These are phyloP conservation scores for Amauroascus verrucosus DNA, from an alignment of 2,329 filamentous ascomycete genomes.

Conservation along the genomic window DNA sequence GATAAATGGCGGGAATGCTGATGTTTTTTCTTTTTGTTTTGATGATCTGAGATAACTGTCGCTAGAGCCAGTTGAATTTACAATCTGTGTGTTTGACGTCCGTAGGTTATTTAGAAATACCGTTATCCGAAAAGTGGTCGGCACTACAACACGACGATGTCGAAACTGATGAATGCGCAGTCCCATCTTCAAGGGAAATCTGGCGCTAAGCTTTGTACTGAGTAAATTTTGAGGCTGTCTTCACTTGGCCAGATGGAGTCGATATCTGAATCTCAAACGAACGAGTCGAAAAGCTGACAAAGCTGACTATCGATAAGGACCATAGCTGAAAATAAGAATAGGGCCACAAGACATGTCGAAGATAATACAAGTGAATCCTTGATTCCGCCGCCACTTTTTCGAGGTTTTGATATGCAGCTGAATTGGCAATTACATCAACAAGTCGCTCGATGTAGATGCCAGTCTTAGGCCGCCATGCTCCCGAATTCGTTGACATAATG, in stretches of 20 bases:
- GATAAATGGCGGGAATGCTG: background rate
- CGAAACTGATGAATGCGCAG: constrained; percentile 6
- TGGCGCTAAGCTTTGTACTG: constrained; percentile 8
- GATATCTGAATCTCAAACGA: constrained; percentile 33
- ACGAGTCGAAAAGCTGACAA: constrained; percentile 25
- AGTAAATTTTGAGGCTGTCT: constrained; percentile 4
- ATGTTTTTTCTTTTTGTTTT: background rate
- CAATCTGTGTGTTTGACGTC: constrained; percentile 2
- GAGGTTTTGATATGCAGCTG: constrained; percentile 23
- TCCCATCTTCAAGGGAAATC: background rate
- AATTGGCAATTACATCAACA: constrained; percentile 24
- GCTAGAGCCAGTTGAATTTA: constrained; percentile 3
- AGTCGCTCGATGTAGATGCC: constrained; percentile 15
- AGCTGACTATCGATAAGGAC: constrained; percentile 34
- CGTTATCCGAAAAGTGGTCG: constrained; percentile 3
- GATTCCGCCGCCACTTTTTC: constrained; percentile 35
- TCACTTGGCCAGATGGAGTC: constrained; percentile 24
- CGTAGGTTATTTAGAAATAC: constrained; percentile 4
- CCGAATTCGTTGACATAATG: constrained; percentile 29
- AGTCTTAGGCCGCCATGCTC: constrained; percentile 25
- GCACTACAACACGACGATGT: constrained; percentile 10
- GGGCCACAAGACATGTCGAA: constrained; percentile 35
- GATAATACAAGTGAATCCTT: constrained; percentile 37
- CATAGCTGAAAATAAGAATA: constrained; percentile 30
- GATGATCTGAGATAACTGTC: background rate